Base-by-base conservation (phyloP, 2,329 filamentous ascomycete species). In the Pseudogymnoascus verrucosus region DNA sequence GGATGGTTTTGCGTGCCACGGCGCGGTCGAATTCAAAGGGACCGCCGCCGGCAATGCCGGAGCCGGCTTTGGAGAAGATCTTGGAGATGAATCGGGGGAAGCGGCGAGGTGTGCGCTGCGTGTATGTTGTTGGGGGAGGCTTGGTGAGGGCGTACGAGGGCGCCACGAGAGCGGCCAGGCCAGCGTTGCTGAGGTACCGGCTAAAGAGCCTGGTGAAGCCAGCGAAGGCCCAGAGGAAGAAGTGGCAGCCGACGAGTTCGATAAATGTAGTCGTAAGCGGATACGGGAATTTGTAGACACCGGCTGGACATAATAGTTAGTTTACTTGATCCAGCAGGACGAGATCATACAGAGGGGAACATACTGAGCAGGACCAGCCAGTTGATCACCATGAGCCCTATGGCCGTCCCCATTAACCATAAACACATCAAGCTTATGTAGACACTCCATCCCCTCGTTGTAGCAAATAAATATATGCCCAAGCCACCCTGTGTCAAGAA, bases 21-120 rank as follows among this genome's bases (percentile, higher is more conserved):
- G 74, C 70, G 65, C 72, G 73, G 63, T 83, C 79, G 62, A 83
- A 81, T 65, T 82, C 81, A 63, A 84, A 79, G 2, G 83, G 68
- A 7, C 81, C 80, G 16, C 80, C 81, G n/a, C 81, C 80, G 34
- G 80, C 78, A 65, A 82, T 81, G 14, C 80, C 79, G 3, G 79
- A 78, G 62, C 66, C 80, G 60, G 66, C 61, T 59, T 68, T 68
- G 44, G 70, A 67, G 65, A 67, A 78, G 69, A 68, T 65, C 28
- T 66, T 65, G 31, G 64, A 54, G 39, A 73, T 64, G 61, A 72
- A 70, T 2, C 47, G 72, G 69, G 1, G 71, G n/a, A 61, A 40
- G 34, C 34, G 39, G 5, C 59, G 59, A 69, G n/a, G 72, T 66
- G 6, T 73, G 68, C 65, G 74, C 68, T 39, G 68, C 1, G 69